Evolutionary conservation across 495 filamentous ascomycete species (phyloP).

Genomic region (Elaphomyces granulatus): DNA sequence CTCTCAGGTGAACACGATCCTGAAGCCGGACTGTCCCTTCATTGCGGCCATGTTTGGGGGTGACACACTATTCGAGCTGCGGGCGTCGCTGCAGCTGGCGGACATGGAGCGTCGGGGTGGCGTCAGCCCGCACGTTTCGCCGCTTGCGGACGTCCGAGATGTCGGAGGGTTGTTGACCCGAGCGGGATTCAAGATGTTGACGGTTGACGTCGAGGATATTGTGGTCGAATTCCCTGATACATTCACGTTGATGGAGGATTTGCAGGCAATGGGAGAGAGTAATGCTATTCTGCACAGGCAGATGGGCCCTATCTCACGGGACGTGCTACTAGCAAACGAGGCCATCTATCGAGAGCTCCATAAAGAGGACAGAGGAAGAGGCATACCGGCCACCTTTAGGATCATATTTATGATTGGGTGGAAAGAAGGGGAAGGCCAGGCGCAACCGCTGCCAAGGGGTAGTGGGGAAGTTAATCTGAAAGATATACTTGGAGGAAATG

Average conservation of each 20-base stretch:
- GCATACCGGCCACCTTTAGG: constrained; percentile 77
- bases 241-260: constrained; percentile 81
- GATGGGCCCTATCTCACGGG: constrained; percentile 56
- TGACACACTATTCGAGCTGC: constrained; percentile 85
- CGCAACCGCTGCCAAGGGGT: constrained; percentile 65
- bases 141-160: constrained; percentile 83
- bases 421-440: constrained; percentile 71
- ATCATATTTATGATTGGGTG: constrained; percentile 97
- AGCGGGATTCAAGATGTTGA: constrained; percentile 89
- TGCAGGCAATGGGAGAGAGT: constrained; percentile 88
- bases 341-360: constrained; percentile 81
- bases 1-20: constrained; percentile 59
- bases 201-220: constrained; percentile 95
- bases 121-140: constrained; percentile 73
- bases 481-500: constrained; percentile 56
- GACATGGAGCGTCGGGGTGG: constrained; percentile 81
- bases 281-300: constrained; percentile 76
- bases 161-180: constrained; percentile 73
- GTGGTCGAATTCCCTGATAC: constrained; percentile 89
- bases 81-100: constrained; percentile 84
- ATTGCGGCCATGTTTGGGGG: constrained; percentile 94
- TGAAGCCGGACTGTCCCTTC: constrained; percentile 87
- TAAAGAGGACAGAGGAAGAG: constrained; percentile 41
- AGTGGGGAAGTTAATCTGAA: constrained; percentile 72
- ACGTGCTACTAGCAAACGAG: constrained; percentile 79